Evolutionary conservation across 345 rosid species (phyloP), one percentile per base, ranked within the genome.

Genomic region (Diplotaxis tenuifolia): DNA sequence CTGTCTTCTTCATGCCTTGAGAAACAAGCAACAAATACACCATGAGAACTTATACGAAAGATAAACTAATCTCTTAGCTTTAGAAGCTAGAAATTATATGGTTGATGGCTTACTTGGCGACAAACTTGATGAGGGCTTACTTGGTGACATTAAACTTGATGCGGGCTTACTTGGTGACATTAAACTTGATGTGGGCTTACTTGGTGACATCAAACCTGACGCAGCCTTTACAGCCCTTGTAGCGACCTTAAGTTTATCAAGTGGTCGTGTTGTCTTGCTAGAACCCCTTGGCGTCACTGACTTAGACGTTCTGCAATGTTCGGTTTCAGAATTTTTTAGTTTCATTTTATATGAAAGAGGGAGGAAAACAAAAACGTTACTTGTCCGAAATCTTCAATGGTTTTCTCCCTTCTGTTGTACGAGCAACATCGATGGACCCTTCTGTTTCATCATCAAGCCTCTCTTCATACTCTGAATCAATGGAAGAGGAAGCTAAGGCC

Each of bases 1-100:
- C 75, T 14, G 75, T 63, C 61, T 70, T 76, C 71, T 70, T 76
- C 70, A 63, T 69, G 66, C 79, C 79, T 76, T 68, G 74, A 52
- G 56, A 62, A 27, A 62, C 64, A 62, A 31, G 53, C 52, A 63
- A 23, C 63, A 15, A 19, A 40, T 19, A 28, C 36, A 6, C 23
- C 67, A 19, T 62, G 57, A 66, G 60, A 53, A 52, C 12, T 20
- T 9, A 14, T 10, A 55, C 11, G 22, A 49, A 45, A 36, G 6
- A 20, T 38, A 6, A 28, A 55, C 11, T 57, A 50, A 68, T 42
- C 34, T 31, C 29, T 47, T 74, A 7, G 22, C 36, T 19, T 72
- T 54, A 23, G n/a, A 66, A 40, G 1, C 10, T n/a, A 65, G 19
- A 29, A 3, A 27, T 32, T 11, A 28, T 22, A 28, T 22, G 18